Base-by-base conservation (phyloP, 2,329 filamentous ascomycete genomes). In the Dactylellina sp. region DNA sequence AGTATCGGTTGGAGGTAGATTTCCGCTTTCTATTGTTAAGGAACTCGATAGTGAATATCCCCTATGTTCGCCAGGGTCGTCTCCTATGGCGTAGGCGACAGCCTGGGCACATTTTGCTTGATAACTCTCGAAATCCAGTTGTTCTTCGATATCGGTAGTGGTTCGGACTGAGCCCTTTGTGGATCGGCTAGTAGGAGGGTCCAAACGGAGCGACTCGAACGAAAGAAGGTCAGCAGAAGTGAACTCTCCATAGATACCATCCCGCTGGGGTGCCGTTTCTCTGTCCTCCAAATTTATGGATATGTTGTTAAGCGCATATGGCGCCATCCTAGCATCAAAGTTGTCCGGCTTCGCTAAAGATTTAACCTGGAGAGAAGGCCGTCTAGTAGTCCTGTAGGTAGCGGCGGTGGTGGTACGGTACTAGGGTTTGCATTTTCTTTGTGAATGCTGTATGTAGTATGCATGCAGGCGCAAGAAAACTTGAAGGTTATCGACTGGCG, bases 11-110 rank as follows among this genome's bases (percentile, higher is more conserved):
- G 16, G n/a, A n/a, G 37, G 12, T 18, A 25, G 6, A 3, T 56
- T 42, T 18, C 39, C n/a, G 7, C 12, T 25, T 42, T 56, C 37
- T 18, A 16, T 12, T 11, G 4, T 16, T 9, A 22, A 14, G 2
- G 20, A 18, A 42, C 9, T 42, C 9, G 52, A 28, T 2, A 56
- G 14, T 16, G 18, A 25, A 14, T 50, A 50, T 20, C 24, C 46
- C n/a, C 6, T 25, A 6, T 55, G 28, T 55, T 55, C 50, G 16
- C 35, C 32, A 16, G 53, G 39, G n/a, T 44, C 35, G 7, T 18
- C 53, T 42, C 53, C 53, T 46, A 44, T 42, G 1, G 53, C 35
- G 28, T 1, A 24, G 24, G 53, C 53, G 24, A 42, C 53, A 18
- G 37, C 35, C 28, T 44, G 37, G 2, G 39, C 55, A 20, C 44